Evolutionary conservation across 768 basidiomycete species (phyloP), one percentile per base, ranked within the genome.

Genomic region (Roridomyces roridus): DNA sequence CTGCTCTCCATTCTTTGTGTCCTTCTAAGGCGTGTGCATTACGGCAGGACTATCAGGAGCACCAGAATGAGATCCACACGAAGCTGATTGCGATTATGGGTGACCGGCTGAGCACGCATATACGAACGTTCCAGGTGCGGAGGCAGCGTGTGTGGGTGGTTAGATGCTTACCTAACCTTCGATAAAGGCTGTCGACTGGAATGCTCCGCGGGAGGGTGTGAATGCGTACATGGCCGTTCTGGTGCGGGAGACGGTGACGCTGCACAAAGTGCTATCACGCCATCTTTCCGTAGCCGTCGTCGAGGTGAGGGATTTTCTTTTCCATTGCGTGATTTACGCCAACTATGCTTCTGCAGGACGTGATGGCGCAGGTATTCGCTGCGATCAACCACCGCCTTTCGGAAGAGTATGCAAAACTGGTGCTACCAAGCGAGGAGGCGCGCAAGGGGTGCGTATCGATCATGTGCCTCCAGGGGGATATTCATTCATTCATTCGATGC

Each of bases 41-140:
- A 51, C n/a, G 51, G 53, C 67, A 96, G 89, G 97, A 98, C 72
- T 98, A 91, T 68, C 96, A 98, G 81, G 97, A 98, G 72, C 97
- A 99, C 73, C 97, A 99, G 73, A 92, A 96, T 68, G 97, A 98
- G 78, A 98, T 99, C 50, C 96, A 98, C 72, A 85, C 93, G 47
- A 99, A 99, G 77, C 80, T 99, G 51, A 89, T 99, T 57, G 92
- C 94, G 39, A 99, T 98, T 74, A 99, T 99, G 97, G 90, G 94
- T 35, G 96, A 98, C 74, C 84, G 96, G 53, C 77, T 98, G 41
- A 85, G 79, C 64, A 87, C 89, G 1, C 96, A 98, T 70, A 89
- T 94, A 69, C 88, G 85, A 65, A 80, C 89, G 23, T 80, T 98
- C 49, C 87, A 91, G 77, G 93, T 89, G 60, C 69, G 72, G 55